Base-by-base conservation (phyloP, 73 alveolate species). In the Paramecium caudatum region DNA sequence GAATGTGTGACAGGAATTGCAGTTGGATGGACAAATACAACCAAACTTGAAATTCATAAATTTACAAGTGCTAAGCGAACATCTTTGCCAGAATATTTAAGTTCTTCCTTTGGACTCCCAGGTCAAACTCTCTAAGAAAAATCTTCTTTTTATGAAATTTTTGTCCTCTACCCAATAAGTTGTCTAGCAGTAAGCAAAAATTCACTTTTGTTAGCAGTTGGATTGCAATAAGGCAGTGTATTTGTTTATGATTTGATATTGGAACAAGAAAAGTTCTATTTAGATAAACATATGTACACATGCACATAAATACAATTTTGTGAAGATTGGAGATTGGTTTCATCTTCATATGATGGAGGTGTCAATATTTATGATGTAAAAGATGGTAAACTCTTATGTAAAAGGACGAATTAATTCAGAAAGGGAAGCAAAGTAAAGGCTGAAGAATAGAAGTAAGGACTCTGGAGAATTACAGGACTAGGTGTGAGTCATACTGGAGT, bases 331-430 rank as follows among this genome's bases (percentile, higher is more conserved):
- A 86, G 93, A 41, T 63, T 86, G 32, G 61, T 86, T 37, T 63
- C 90, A 2, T 49, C 86, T 8, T 86, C 93, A 63, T 62, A 86
- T 62, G 93, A 86, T 86, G 93, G 93, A 39, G 23, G 81, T 62
- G 88, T 86, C 37, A 80, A 86, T 23, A 37, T 86, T 8, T 78
- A 86, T 62, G 93, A 86, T 63, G 34, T 86, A 25, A 50, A 63
- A 70, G 84, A 86, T 23, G 93, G 93, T 3, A 86, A 86, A 27
- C 27, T 86, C 46, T 46, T 86, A 37, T 62, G 82, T 37, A 86
- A 86, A 16, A 63, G 93, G 25, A 86, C 93, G 1, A 69, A 86
- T 86, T 13, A 62, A 39, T 86, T 86, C 65, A 61, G 88, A 43
- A 74, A 74, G 46, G 88, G 88, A 15, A 74, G 41, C 32, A 74